A percentile compares a stretch with the other conserved stretches of the same genome.
These are phyloP conservation scores for Cadophora sp. DNA, from an alignment of 2,329 filamentous ascomycete genomes.

Conservation along the genomic window DNA sequence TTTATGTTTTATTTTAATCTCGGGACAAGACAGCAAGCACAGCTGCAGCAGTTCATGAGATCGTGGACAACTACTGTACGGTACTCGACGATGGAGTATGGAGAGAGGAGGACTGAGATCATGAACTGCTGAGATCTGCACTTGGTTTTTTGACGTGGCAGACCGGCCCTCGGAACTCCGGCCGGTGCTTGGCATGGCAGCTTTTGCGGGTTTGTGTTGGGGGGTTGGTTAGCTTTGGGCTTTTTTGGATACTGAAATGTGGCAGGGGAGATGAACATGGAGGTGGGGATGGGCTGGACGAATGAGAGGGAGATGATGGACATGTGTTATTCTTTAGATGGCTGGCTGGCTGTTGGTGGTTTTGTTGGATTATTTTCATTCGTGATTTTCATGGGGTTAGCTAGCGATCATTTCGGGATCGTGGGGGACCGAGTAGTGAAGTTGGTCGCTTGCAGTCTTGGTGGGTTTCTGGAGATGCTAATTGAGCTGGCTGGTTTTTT, in stretches of 20 bases:
- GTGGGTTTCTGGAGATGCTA: background rate
- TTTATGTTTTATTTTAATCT: too few species aligned
- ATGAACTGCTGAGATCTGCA: too few species aligned
- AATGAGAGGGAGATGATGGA: background rate
- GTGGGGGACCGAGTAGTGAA: background rate
- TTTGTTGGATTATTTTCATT: too few species aligned
- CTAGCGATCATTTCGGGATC: constrained; percentile 5
- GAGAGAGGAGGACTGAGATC: background rate
- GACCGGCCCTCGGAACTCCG: background rate
- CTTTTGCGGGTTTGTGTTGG: background rate
- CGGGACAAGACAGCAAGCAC: too few species aligned
- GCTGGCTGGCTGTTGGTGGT: too few species aligned
- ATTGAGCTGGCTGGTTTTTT: background rate
- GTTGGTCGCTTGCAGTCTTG: background rate
- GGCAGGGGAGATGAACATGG: background rate
- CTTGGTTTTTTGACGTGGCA: too few species aligned
- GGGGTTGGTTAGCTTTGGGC: background rate
- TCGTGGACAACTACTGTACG: too few species aligned
- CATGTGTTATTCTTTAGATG: background rate
- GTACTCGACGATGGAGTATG: too few species aligned
- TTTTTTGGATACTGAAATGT: background rate
- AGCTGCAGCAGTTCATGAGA: background rate
- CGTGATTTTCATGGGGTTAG: background rate
- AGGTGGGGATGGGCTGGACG: background rate
- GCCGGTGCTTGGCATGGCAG: background rate